Base-by-base conservation (phyloP, 768 basidiomycete species). In the Tricholoma flavovirens region DNA sequence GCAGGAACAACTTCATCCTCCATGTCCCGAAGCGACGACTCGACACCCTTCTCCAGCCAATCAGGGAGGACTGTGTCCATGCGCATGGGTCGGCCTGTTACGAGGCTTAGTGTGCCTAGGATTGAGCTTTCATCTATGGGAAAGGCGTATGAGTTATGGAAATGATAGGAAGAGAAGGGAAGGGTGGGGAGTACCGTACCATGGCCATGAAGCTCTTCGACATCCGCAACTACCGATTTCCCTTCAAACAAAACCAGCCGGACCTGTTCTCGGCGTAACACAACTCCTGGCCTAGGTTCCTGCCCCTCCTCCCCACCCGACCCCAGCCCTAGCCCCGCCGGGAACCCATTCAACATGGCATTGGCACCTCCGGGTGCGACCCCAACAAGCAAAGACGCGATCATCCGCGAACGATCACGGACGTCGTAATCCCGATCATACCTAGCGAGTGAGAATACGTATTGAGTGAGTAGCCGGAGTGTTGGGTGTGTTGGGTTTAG, bases 391-490 rank as follows among this genome's bases (percentile, higher is more conserved):
- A 98, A 77, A 5, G 86, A 80, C 15, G 76, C 72, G 24, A 97
- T 68, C 80, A 93, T 87, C 51, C 96, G 81, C 4, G 84, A 86
- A 22, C 95, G 86, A 67, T 98, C 97, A 30, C 97, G 81, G 32
- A 98, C 87, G 64, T 97, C 93, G 69, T 91, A 96, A 64, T 88
- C 84, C 17, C 73, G 63, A 70, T 99, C 97, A 70, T 95, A 98
- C 55, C 88, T 80, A 2, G 93, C 95, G 17, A 97, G 80, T 2
- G 82, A 80, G 56, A 97, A 83, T 17, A 93, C 81, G 66, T 98
- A 90, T 48, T 77, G 78, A 56, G 76, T 77, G 43, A 94, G 74
- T 7, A 85, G 77, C 2, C 66, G 68, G 0, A 91, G 59, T 17
- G 73, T 74, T 53, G 66, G 64, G 62, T 83, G 74, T 15, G 73